Base-by-base conservation (phyloP, 495 filamentous ascomycete genomes). In the Penicillium parvum region DNA sequence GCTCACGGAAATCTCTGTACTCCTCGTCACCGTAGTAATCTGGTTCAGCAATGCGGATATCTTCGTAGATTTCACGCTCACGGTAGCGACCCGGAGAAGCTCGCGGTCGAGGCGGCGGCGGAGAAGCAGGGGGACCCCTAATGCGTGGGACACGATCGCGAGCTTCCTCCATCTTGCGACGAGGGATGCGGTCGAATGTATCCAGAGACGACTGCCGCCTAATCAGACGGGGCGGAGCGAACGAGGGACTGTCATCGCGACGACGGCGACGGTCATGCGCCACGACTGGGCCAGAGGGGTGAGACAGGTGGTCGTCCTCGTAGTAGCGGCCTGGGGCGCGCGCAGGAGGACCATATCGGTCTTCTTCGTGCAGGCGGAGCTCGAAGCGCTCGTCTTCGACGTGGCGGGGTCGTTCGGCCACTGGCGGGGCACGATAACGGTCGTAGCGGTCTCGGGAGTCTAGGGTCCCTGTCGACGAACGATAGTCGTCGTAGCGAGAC, bases 201-300 rank as follows among this genome's bases (percentile, higher is more conserved):
- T 86, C 83, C 20, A 85, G 65, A 37, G 79, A 84, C 12, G 80
- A 84, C 52, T 84, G 82, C 8, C 83, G 71, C 42, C 83, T 73
- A 44, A 83, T 50, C 22, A 83, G 66, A 11, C 69, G 74, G n/a
- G 83, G 83, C 22, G 73, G 68, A 23, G 63, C 63, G 36, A 61
- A 52, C 17, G 74, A 67, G 19, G 70, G 66, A 33, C 65, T 67
- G 11, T 62, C 60, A 28, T 56, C 59, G 28, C 59, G 64, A 32
- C 61, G 69, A 29, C 60, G 68, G 32, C 61, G 66, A 30, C 64
- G 64, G 45, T 68, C 52, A 61, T 58, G 57, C 57, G 63, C 45
- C 26, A 71, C 57, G 33, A 71, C 54, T 7, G 68, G 57, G 7
- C 65, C 68, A 8, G 68, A 58, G 14, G 65, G 52, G 37, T 61